Percentiles rank a stretch among this genome's conserved stretches.
These are phyloP conservation scores for Beta corolliflora DNA, from an alignment of 179 eudicot genomes.

Conservation along the genomic window DNA sequence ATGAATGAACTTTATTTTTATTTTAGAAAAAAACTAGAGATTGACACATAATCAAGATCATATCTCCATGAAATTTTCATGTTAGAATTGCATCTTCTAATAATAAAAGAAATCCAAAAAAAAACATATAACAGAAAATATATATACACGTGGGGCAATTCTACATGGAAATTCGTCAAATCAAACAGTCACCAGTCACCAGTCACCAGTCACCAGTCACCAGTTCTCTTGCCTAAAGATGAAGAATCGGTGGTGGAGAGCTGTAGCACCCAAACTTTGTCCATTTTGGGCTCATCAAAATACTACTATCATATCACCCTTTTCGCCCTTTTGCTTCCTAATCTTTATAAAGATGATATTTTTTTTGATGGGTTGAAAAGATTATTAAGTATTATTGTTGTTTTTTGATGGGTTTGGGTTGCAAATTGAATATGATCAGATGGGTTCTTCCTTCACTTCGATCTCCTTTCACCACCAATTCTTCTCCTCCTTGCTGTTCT, in stretches of 20 bases:
- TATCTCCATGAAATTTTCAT: too few relatives aligned
- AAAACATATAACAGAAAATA: neutral
- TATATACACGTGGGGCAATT: constrained; percentile 9
- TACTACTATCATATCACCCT: neutral
- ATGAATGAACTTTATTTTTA: too few relatives aligned
- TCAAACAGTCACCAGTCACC: neutral
- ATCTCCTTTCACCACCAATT: constrained; percentile 36
- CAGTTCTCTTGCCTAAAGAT: constrained; percentile 23
- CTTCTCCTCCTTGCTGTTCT: constrained; percentile 35
- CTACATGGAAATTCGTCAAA: neutral
- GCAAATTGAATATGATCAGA: constrained; percentile 44
- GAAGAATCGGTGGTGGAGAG: constrained; percentile 45
- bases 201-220: too few relatives aligned
- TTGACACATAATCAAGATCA: too few relatives aligned
- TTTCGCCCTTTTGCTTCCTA: neutral
- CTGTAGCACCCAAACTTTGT: constrained; percentile 4
- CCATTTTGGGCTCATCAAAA: constrained; percentile 14
- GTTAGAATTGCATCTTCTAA: too few relatives aligned
- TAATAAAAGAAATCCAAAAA: neutral
- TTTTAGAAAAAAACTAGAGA: too few relatives aligned
- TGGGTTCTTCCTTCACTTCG: constrained; percentile 40
- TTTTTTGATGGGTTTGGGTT: constrained; percentile 38
- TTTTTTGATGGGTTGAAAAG: constrained; percentile 1
- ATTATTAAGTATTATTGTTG: neutral
- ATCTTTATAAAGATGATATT: neutral